These are phyloP conservation scores for Onygenales sp. DNA, from an alignment of 2,329 filamentous ascomycete species.

Conservation along the genomic window DNA sequence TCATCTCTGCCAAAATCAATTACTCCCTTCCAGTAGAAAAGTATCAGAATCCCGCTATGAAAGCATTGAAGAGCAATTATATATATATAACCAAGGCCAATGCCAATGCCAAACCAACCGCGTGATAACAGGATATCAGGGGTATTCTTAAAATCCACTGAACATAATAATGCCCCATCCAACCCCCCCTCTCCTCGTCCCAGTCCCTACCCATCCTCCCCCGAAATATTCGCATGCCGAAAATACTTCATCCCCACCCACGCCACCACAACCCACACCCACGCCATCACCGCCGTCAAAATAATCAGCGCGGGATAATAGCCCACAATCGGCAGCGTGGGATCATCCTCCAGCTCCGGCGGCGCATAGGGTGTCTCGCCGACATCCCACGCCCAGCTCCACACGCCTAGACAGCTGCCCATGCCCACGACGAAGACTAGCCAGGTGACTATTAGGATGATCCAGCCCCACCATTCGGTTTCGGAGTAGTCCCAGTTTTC, in stretches of 20 bases:
- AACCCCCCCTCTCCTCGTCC: not conserved
- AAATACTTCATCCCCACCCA: slow-evolving; percentile 99
- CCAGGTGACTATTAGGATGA: slow-evolving; percentile 85
- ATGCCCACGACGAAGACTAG: slow-evolving; percentile 92
- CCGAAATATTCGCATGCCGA: slow-evolving; percentile 84
- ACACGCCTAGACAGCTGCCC: slow-evolving; percentile 88
- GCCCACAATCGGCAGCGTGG: slow-evolving; percentile 86
- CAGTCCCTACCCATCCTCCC: slow-evolving; percentile 36
- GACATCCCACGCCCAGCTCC: slow-evolving; percentile 99
- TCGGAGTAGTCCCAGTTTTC: slow-evolving; percentile 83
- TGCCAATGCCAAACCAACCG: too few relatives aligned
- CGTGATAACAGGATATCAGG: too few relatives aligned
- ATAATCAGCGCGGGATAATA: slow-evolving; percentile 96
- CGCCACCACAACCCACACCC: slow-evolving; percentile 95
- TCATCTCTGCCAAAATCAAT: too few relatives aligned
- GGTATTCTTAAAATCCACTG: too few relatives aligned
- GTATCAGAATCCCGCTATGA: too few relatives aligned
- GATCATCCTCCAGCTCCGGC: slow-evolving; percentile 89
- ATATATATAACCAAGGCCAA: too few relatives aligned
- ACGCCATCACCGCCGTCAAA: slow-evolving; percentile 88
- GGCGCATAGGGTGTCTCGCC: slow-evolving; percentile 92
- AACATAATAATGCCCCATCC: too few relatives aligned
- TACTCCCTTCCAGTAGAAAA: too few relatives aligned
- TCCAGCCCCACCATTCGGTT: slow-evolving; percentile 98
- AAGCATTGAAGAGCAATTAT: too few relatives aligned